phyloP scores from a whole-genome alignment of 2,329 filamentous ascomycete genomes.

The Rutstroemia sp. region DNA sequence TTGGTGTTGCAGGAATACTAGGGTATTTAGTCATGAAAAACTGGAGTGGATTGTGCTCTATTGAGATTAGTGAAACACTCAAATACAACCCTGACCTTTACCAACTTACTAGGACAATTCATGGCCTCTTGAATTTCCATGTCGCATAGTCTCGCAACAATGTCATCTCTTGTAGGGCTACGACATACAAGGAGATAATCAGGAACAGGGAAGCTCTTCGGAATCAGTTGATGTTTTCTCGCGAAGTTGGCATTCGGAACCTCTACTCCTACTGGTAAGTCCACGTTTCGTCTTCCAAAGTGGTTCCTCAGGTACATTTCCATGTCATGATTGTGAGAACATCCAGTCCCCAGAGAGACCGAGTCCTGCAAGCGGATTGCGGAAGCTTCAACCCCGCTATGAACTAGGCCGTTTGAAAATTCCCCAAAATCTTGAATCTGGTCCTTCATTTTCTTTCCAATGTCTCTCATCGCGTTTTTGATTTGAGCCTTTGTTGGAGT shows the following conservation, averaged over 20 bases:
- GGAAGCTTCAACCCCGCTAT: background rate
- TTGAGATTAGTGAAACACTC: background rate
- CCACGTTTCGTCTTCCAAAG: conserved; percentile 1
- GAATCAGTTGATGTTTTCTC: conserved; percentile 35
- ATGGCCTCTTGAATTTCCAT: background rate
- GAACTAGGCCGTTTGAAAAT: background rate
- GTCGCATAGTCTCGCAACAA: background rate
- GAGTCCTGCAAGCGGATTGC: background rate
- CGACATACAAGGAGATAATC: conserved; percentile 5
- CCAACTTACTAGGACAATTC: background rate
- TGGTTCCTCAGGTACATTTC: background rate
- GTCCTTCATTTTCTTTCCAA: background rate
- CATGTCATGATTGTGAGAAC: background rate
- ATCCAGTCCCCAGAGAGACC: background rate
- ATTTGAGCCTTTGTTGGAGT: conserved; percentile 3
- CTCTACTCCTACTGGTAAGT: conserved; percentile 14
- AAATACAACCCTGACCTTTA: background rate
- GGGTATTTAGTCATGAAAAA: background rate
- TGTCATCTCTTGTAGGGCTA: conserved; percentile 3
- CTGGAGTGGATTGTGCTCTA: conserved; percentile 1
- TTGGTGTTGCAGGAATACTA: conserved; percentile 34
- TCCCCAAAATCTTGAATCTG: conserved; percentile 5
- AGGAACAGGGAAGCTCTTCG: conserved; percentile 19
- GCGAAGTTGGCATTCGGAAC: conserved; percentile 40
- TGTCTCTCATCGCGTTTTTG: conserved; percentile 1